Evolutionary conservation across 345 rosid species (phyloP), one percentile per base, ranked within the genome.

Genomic region (Salix brachista): DNA sequence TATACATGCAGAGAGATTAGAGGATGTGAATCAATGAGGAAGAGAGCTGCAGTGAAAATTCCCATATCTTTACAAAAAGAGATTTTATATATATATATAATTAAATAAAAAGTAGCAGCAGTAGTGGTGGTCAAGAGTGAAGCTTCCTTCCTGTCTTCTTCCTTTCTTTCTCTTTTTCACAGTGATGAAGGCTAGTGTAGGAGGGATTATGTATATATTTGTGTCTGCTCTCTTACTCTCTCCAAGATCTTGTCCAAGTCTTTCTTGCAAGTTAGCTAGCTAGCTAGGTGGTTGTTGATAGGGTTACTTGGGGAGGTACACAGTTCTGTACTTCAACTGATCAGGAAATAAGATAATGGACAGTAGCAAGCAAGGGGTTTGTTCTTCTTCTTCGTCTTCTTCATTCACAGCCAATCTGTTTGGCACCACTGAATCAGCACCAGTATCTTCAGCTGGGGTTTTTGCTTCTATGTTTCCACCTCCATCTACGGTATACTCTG

Each of bases 401-500:
- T 90, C 89, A 5, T 86, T 89, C 71, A 83, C 90, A 9, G 75
- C 90, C 78, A 87, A 91, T 68, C 90, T 94, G 71, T 94, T 89
- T 75, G 92, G 96, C 78, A 81, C 80, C 80, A 94, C 85, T 83
- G 89, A 91, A 68, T 74, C 87, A 37, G 78, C 86, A 30, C 81
- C 91, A 6, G 28, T 84, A 17, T 70, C 92, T 13, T 83, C 92
- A 19, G 61, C 89, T n/a, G 86, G 93, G 67, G 84, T 74, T 67
- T 87, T 92, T 60, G 84, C 85, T 56, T 89, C 97, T 56, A 90
- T 94, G 67, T 90, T 92, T 69, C 82, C 92, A 70, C 90, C 85
- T 67, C 89, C 90, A 28, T 79, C 89, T 6, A 78, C 79, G 86
- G 96, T 90, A 86, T 76, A 37, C 5, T 14, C 67, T 46, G 30